Evolutionary conservation across 2,329 filamentous ascomycete genomes (phyloP).

Genomic region (Pseudofabraea citricarpa): DNA sequence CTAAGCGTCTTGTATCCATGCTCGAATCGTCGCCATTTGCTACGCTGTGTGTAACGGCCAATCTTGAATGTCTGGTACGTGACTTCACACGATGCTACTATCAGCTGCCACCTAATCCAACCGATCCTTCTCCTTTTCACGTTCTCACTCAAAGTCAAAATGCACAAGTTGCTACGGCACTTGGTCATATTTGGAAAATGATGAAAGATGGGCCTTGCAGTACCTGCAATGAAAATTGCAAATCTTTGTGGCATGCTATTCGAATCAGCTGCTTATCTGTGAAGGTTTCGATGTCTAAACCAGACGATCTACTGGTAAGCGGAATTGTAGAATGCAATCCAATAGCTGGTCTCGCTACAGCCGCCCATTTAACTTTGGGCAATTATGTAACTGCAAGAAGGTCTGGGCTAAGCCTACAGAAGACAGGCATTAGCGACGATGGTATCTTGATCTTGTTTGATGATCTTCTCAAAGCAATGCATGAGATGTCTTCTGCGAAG

Average conservation of each 20-base stretch:
- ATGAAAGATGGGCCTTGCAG: constrained; percentile 14
- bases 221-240: constrained; percentile 3
- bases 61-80: constrained; percentile 23
- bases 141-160: constrained; percentile 30
- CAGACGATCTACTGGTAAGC: constrained; percentile 29
- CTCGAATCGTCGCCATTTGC: constrained; percentile 24
- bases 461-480: constrained; percentile 20
- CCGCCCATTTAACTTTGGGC: constrained; percentile 25
- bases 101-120: constrained; percentile 26
- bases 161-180: constrained; percentile 22
- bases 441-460: constrained; percentile 24
- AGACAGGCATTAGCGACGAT: constrained; percentile 14
- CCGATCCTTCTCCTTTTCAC: constrained; percentile 29
- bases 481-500: constrained; percentile 8
- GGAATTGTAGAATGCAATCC: constrained; percentile 30
- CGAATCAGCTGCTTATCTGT: constrained; percentile 22
- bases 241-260: constrained; percentile 22
- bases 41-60: constrained; percentile 24
- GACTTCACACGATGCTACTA: constrained; percentile 32
- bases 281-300: constrained; percentile 27
- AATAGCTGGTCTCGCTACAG: constrained; percentile 26
- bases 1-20: constrained; percentile 18
- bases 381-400: constrained; percentile 23
- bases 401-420: constrained; percentile 18
- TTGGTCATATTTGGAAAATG: constrained; percentile 18